Evolutionary conservation across 2,329 filamentous ascomycete genomes (phyloP).

Genomic region (Chaetomium sp.): DNA sequence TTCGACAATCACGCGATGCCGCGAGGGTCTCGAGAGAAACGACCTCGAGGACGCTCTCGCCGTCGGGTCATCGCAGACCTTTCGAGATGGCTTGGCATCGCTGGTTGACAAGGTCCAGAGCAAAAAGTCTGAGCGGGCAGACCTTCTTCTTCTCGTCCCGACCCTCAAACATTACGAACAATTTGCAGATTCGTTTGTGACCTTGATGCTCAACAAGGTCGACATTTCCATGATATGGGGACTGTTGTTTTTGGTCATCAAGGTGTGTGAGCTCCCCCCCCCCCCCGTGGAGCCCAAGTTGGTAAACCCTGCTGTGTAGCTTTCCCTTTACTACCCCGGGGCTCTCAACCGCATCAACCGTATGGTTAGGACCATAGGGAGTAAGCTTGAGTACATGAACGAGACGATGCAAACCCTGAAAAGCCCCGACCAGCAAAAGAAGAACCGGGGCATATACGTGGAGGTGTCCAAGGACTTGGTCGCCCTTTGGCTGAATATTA

Average conservation of each 20-base stretch:
- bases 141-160: neutral
- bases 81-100: neutral
- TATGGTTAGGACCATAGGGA: neutral
- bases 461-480: neutral
- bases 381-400: too few species aligned
- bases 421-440: neutral
- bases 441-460: neutral
- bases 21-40: neutral
- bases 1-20: neutral
- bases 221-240: slow-evolving; percentile 1
- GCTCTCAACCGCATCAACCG: neutral
- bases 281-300: too few species aligned
- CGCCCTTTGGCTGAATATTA: neutral
- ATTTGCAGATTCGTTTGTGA: neutral
- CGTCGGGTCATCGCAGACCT: neutral
- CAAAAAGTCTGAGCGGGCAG: neutral
- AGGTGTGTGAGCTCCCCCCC: neutral
- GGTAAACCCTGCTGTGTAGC: neutral
- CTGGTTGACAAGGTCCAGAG: neutral
- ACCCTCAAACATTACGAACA: neutral
- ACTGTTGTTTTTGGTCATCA: neutral
- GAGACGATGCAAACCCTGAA: too few species aligned
- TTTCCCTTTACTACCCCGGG: neutral
- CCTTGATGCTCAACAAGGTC: neutral
- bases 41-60: neutral